Evolutionary conservation across 2,329 filamentous ascomycete species (phyloP), one percentile per base, ranked within the genome.

Genomic region (Colletotrichum melonis): DNA sequence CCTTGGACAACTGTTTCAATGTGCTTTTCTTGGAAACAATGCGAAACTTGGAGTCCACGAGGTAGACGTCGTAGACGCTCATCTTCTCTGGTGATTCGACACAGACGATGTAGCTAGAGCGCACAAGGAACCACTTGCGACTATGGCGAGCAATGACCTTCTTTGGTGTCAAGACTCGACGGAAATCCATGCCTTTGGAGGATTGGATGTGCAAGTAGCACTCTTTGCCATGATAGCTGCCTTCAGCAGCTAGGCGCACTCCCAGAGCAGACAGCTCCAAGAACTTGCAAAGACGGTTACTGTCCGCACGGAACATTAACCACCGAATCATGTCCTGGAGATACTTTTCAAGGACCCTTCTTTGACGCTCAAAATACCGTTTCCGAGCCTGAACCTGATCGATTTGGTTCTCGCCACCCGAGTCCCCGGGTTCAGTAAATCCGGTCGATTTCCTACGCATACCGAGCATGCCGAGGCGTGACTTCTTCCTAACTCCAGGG

Each of bases 31-130:
- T 95, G 68, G 93, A 91, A 75, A 95, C 92, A 63, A 98, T 92
- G 65, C 90, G 88, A 83, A 99, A 99, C 78, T 94, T 92, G 1
- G 93, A 89, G 80, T 99, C 97, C 30, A 98, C 94, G n/a, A 99
- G 88, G 82, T 98, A 98, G 26, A 99, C 97, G 83, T 99, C 97
- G 81, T 98, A 98, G 42, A 98, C 97, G 79, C 98, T 96, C 93
- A 98, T 97, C 78, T 97, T 97, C 81, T 98, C 96, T 0, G 97
- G 97, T 0, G 97, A 98, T 80, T 98, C 96, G n/a, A 98, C 95
- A 77, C 96, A 98, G 57, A 98, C 96, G 73, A 99, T 92, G 79
- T 99, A 99, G 84, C 95, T 98, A 82, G 98, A 95, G 64, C 97
- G 89, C n/a, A 99, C 95, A 24, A 98, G 87, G 81, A 99, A 99